Conservation (phyloP, 495 filamentous ascomycete genomes). For the Sabuloglossum arenarium region DNA sequence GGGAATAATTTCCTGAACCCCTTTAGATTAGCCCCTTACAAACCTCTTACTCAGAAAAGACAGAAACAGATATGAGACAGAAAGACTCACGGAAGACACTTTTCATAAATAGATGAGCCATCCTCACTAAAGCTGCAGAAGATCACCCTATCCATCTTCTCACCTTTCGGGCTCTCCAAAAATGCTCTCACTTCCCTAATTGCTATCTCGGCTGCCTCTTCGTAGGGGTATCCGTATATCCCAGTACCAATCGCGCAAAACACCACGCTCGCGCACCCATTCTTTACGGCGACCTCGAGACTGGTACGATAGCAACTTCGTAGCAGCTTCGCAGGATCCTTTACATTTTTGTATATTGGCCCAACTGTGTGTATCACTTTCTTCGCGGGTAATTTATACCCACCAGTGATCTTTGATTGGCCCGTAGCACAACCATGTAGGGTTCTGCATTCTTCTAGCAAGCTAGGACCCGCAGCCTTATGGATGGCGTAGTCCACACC, state of each 20-base stretch:
- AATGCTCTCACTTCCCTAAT: slow-evolving; percentile 49
- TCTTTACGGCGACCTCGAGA: slow-evolving; percentile 47
- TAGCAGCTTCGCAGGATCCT: slow-evolving; percentile 26
- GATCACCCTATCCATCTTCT: slow-evolving; percentile 44
- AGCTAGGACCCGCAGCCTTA: slow-evolving; percentile 45
- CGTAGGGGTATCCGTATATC: slow-evolving; percentile 69
- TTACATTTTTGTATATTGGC: slow-evolving; percentile 41
- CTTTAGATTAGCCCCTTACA: not conserved
- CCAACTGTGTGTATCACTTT: slow-evolving; percentile 83
- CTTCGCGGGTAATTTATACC: slow-evolving; percentile 51
- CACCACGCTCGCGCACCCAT: slow-evolving; percentile 47
- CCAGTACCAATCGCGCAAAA: slow-evolving; percentile 77
- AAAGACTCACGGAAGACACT: slow-evolving; percentile 46
- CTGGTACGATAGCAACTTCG: slow-evolving; percentile 53
- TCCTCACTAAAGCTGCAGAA: slow-evolving; percentile 66
- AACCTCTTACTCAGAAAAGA: not conserved
- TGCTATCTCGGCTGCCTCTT: slow-evolving; percentile 46
- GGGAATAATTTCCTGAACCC: slow-evolving; percentile 18
- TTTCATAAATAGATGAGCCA: slow-evolving; percentile 51
- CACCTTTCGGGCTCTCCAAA: slow-evolving; percentile 33
- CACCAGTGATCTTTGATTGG: slow-evolving; percentile 62
- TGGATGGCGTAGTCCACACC: slow-evolving; percentile 70
- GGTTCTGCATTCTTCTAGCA: slow-evolving; percentile 47
- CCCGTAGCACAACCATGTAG: slow-evolving; percentile 60
- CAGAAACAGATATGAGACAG: not conserved